phyloP scores from a whole-genome alignment of 2,329 filamentous ascomycete species.

The Tolypocladium album region DNA sequence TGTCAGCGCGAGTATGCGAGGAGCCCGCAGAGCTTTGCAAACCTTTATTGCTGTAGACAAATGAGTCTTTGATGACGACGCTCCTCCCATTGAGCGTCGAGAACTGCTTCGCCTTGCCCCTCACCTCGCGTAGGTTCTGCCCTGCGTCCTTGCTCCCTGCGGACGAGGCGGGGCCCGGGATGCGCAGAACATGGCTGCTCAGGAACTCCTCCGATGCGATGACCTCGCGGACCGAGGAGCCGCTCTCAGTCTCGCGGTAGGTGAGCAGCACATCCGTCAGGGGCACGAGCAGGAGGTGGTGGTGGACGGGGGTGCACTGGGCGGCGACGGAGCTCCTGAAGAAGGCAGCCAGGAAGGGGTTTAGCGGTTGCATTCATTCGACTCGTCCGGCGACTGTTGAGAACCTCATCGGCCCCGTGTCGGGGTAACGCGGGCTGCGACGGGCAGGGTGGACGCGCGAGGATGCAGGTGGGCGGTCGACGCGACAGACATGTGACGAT shows the following conservation, averaged over 20 bases:
- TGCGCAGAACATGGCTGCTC: constrained; percentile 88
- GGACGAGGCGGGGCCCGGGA: constrained; percentile 46
- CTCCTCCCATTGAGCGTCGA: constrained; percentile 86
- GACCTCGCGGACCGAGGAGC: constrained; percentile 65
- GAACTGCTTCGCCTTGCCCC: constrained; percentile 90
- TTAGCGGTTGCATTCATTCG: constrained; percentile 84
- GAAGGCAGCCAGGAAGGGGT: constrained; percentile 97
- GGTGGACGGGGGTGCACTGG: constrained; percentile 84
- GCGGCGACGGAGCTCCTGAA: constrained; percentile 88
- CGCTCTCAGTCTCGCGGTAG: constrained; percentile 78
- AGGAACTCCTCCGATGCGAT: constrained; percentile 89
- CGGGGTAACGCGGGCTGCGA: constrained; percentile 6
- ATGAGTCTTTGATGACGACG: constrained; percentile 86
- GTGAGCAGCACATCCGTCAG: constrained; percentile 85
- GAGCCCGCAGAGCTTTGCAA: too few relatives aligned
- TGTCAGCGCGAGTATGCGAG: not conserved
- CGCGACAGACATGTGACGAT: not conserved
- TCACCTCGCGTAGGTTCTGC: constrained; percentile 68
- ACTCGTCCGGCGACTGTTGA: constrained; percentile 16
- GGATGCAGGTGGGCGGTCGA: not conserved
- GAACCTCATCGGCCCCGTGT: constrained; percentile 16
- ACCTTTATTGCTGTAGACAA: constrained; percentile 96
- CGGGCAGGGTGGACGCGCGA: not conserved
- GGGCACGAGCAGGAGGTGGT: constrained; percentile 89
- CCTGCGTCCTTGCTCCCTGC: constrained; percentile 43